Base-by-base conservation (phyloP, 495 filamentous ascomycete genomes). In the Massariosphaeria phaeospora region DNA sequence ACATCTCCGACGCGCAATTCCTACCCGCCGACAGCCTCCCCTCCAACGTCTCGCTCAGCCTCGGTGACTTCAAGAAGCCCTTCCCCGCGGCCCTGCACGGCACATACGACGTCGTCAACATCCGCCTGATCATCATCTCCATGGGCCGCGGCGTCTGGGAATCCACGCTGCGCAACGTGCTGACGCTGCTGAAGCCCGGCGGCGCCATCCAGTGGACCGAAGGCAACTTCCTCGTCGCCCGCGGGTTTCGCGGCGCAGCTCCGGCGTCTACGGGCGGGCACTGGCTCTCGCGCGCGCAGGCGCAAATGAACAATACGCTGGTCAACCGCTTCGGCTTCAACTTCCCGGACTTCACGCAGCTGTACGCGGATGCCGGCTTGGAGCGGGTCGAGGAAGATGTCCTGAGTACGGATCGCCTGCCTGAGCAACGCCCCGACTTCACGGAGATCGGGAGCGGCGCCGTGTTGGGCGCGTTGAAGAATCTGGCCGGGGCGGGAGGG, bases 91-190 rank as follows among this genome's bases (percentile, higher is more conserved):
- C 65, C 1, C 49, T 72, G 17, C 21, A 30, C 12, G 52, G 59
- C 24, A 65, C 54, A 18, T 76, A 69, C 54, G 72, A 75, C 36
- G 36, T 76, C 13, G 68, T 74, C 15, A 68, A 70, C 25, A 64
- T 70, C 31, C 66, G 72, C 1, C 64, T 73, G 39, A 59, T 70
- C 41, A 66, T 60, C 44, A 65, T 67, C 48, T 63, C 61, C 18
- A 66, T 39, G 54, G 6, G 64, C 67, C 10, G 60, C 62, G 55
- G 50, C 36, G 15, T 63, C 30, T 29, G 43, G 68, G 17, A 57
- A 23, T 36, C 20, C 5, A 61, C 57, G 3, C 51, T 61, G 1
- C 36, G 44, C 24, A 62, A 63, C 27, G 49, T 63, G 2, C 35
- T 59, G 21, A 52, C 55, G 3, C 25, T 63, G 30, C 49, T 63